Percentiles rank a stretch among this genome's conserved stretches.
phyloP scores from a whole-genome alignment of 352 stramenopile genomes.

The Globisporangium spiculum region DNA sequence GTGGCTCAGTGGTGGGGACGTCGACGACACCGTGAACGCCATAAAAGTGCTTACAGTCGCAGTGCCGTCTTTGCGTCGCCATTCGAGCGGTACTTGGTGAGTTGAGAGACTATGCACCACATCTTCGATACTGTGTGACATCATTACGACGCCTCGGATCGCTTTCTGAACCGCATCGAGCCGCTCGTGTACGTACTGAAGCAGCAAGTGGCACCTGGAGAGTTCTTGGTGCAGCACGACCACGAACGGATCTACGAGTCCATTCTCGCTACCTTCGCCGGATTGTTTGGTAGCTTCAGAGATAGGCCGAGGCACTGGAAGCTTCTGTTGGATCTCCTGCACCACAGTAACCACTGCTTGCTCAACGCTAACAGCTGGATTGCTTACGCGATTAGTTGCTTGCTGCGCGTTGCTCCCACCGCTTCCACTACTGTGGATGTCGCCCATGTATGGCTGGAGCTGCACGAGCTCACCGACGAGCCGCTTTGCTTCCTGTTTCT shows the following conservation, averaged over 20 bases:
- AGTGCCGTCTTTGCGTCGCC: constrained; percentile 41
- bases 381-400: not conserved
- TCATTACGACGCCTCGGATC: constrained; percentile 49
- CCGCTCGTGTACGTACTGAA: constrained; percentile 36
- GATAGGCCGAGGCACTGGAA: constrained; percentile 16
- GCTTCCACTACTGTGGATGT: not conserved
- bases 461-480: constrained; percentile 38
- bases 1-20: constrained; percentile 26
- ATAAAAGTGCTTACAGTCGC: constrained; percentile 11
- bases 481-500: constrained; percentile 50
- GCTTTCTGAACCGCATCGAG: constrained; percentile 52
- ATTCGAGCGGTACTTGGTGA: constrained; percentile 57
- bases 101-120: constrained; percentile 46
- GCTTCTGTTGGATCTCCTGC: constrained; percentile 24
- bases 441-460: constrained; percentile 27
- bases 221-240: constrained; percentile 74
- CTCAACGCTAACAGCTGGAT: constrained; percentile 13
- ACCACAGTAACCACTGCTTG: constrained; percentile 16
- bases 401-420: not conserved
- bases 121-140: constrained; percentile 56
- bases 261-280: not conserved
- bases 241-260: constrained; percentile 40
- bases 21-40: constrained; percentile 13
- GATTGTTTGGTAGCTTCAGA: not conserved
- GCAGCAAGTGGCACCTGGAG: constrained; percentile 40